Evolutionary conservation across 2,329 filamentous ascomycete species (phyloP), one percentile per base, ranked within the genome.

Genomic region (Trichophyton schoenleinii): DNA sequence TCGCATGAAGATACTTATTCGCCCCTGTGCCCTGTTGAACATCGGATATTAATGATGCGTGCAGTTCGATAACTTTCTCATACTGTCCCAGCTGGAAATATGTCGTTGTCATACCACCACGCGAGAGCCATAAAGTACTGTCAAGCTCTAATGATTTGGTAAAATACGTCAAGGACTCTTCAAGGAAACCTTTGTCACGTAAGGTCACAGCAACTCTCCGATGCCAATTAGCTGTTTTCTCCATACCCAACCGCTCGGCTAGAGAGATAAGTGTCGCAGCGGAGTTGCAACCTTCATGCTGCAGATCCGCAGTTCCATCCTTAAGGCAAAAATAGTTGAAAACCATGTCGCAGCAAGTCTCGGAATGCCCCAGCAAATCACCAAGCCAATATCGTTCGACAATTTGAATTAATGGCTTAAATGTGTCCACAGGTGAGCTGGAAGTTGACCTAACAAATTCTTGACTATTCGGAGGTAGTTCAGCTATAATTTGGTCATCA

Each of bases 151-250:
- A 55, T 20, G 63, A 59, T 57, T 63, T 66, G 34, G 48, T 31
- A 44, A 64, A 66, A 22, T 64, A 59, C 22, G 22, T 48, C n/a
- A 61, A 34, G 3, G 65, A 61, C 38, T 66, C 53, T 20, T 64
- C 61, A 42, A 58, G 59, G 15, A 61, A 46, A 3, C 48, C 41
- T 18, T 34, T n/a, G 20, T 65, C 64, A 41, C 64, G 64, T 15
- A 65, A 57, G 34, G 59, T 48, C 25, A 65, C 60, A 25, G 61
- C 65, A 52, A 65, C 13, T 11, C 65, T 55, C 31, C 63, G 57
- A 52, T 64, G 53, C 64, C 63, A 66, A n/a, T 52, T n/a, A 13
- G 64, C 63, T 36, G 49, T 63, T 49, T 66, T 59, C 34, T 65
- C 64, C n/a, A 66, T 42, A 3, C 44, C n/a, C 1, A 58, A 38